Percentiles rank a stretch among this genome's conserved stretches.
Evolutionary conservation across 2,329 filamentous ascomycete species (phyloP).

Genomic region (Colletotrichum sp.): DNA sequence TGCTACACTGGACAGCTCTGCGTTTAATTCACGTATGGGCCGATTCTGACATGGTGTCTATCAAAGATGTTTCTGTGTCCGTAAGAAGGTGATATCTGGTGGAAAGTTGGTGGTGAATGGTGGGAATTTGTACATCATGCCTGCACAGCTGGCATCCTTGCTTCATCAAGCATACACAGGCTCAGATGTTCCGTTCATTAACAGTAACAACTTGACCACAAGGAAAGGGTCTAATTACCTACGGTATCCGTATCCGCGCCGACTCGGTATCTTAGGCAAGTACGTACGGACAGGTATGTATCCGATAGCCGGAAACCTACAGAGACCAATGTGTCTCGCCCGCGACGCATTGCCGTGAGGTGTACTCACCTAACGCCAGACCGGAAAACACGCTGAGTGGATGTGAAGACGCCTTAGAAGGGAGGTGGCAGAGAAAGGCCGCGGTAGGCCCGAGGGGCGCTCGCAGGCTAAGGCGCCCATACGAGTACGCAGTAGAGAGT

Average conservation of each 20-base stretch:
- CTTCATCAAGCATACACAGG: background rate
- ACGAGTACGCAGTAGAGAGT: too few relatives aligned
- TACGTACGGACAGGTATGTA: background rate
- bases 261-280: background rate
- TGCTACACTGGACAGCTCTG: background rate
- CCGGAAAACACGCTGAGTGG: background rate
- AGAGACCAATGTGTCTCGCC: background rate
- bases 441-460: conserved; percentile 11
- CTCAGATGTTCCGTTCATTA: background rate
- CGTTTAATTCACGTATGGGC: background rate
- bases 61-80: background rate
- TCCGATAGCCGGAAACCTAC: background rate
- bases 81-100: background rate
- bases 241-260: background rate
- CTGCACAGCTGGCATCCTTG: background rate
- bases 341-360: background rate
- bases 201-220: background rate
- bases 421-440: background rate
- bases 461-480: background rate
- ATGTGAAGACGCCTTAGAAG: background rate
- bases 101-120: background rate
- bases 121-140: background rate
- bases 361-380: background rate
- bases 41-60: background rate
- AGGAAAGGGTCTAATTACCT: background rate